A percentile compares a stretch with the other conserved stretches of the same genome.
Evolutionary conservation across 2,329 filamentous ascomycete genomes (phyloP).

Genomic region (Pseudogymnoascus sp.): DNA sequence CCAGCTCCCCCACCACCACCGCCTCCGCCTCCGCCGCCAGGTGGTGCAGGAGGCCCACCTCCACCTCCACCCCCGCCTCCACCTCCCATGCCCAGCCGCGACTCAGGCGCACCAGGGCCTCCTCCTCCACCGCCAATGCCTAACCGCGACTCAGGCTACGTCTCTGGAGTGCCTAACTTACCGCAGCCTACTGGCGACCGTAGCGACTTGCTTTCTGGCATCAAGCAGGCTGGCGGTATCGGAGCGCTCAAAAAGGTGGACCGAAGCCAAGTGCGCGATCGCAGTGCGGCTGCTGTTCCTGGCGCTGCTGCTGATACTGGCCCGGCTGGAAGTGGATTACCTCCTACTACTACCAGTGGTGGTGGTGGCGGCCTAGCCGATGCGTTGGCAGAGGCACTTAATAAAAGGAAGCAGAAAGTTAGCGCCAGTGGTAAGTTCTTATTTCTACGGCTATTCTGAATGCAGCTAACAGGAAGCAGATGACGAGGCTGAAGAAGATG

Average conservation of each 20-base stretch:
- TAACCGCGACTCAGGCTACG: conserved; percentile 52
- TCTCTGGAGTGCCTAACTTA: conserved; percentile 44
- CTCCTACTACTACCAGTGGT: conserved; percentile 46
- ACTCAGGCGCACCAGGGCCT: conserved; percentile 39
- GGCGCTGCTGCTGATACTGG: conserved; percentile 41
- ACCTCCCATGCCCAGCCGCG: conserved; percentile 33
- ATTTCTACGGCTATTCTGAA: conserved; percentile 12
- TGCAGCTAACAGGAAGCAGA: conserved; percentile 42
- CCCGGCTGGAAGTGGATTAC: conserved; percentile 43
- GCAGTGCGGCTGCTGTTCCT: conserved; percentile 57
- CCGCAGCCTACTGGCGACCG: conserved; percentile 41
- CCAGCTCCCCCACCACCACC: conserved; percentile 28
- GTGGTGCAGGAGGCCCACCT: conserved; percentile 22
- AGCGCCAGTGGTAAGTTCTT: conserved; percentile 78
- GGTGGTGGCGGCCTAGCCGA: conserved; percentile 65
- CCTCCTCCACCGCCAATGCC: conserved; percentile 47
- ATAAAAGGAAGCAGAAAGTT: conserved; percentile 87
- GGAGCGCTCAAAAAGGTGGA: conserved; percentile 69
- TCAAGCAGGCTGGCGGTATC: conserved; percentile 62
- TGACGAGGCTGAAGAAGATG: conserved; percentile 70
- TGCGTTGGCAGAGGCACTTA: conserved; percentile 69
- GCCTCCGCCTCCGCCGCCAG: conserved; percentile 31
- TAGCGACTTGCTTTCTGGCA: conserved; percentile 61
- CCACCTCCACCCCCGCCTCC: conserved; percentile 39
- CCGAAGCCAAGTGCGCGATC: conserved; percentile 60